Conservation (phyloP, 345 rosid species). For the Murraya paniculata region DNA sequence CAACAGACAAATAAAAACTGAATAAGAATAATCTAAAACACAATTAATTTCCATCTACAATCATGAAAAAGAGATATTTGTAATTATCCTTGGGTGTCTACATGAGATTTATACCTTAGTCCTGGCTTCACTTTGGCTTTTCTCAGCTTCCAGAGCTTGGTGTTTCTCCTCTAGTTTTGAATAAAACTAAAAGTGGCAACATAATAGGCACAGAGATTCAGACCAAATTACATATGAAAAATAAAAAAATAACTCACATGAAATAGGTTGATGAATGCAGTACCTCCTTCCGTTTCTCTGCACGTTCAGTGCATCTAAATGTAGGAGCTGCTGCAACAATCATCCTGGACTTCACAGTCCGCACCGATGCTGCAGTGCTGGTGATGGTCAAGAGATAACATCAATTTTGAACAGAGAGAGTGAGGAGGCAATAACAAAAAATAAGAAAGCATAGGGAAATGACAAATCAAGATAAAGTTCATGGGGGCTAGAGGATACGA, state of each 20-base stretch:
- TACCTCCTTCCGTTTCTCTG: conserved; percentile 90
- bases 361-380: conserved; percentile 60
- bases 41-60: not conserved
- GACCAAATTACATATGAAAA: not conserved
- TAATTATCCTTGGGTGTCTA: not conserved
- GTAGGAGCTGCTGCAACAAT: conserved; percentile 60
- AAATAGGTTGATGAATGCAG: conserved; percentile 7
- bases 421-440: not conserved
- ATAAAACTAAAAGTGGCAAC: conserved; percentile 51
- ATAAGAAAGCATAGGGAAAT: conserved; percentile 5
- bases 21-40: not conserved
- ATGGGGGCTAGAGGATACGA: conserved; percentile 49
- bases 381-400: conserved; percentile 32
- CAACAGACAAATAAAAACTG: not conserved
- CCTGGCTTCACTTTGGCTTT: conserved; percentile 66
- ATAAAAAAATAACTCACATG: not conserved
- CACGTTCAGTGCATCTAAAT: conserved; percentile 73
- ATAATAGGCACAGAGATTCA: not conserved
- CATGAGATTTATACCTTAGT: conserved; percentile 46
- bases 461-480: not conserved
- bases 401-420: conserved; percentile 10
- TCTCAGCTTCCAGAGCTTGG: conserved; percentile 78
- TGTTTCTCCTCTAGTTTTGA: conserved; percentile 83
- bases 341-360: conserved; percentile 39
- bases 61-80: not conserved